phyloP scores from a whole-genome alignment of 805 yeast species.

The Lipomyces mesembrius region DNA sequence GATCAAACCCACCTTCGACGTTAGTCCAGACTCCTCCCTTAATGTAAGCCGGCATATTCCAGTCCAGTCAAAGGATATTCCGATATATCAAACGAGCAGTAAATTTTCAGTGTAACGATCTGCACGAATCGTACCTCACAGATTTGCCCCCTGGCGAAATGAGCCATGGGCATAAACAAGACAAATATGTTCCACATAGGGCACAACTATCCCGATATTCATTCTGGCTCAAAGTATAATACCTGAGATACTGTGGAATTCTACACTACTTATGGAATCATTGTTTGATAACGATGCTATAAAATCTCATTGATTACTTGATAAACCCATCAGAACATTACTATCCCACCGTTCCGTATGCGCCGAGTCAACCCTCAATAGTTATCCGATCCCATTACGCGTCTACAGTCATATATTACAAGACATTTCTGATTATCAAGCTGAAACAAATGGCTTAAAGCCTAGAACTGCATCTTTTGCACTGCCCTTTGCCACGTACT shows the following conservation, averaged over 20 bases:
- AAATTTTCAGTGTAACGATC: neutral
- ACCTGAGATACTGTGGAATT: too few species aligned
- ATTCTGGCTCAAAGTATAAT: too few species aligned
- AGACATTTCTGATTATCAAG: neutral
- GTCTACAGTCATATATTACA: neutral
- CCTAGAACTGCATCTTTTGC: constrained; percentile 11
- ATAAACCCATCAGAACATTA: neutral
- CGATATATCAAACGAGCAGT: neutral
- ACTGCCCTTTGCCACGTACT: constrained; percentile 14
- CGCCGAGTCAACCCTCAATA: neutral
- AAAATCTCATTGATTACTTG: neutral
- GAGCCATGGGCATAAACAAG: too few species aligned
- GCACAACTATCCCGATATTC: too few species aligned
- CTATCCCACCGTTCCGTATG: neutral
- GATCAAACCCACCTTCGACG: constrained; percentile 48
- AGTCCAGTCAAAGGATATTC: neutral
- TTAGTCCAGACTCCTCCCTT: constrained; percentile 93
- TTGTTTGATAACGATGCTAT: too few species aligned
- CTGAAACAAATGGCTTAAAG: neutral
- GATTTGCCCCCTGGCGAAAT: too few species aligned
- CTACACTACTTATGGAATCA: too few species aligned
- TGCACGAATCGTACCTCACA: too few species aligned
- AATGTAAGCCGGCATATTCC: constrained; percentile 61
- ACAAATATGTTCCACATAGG: too few species aligned
- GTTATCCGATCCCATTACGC: neutral